Evolutionary conservation across 2,329 filamentous ascomycete species (phyloP).

Genomic region (Rosellinia necatrix): DNA sequence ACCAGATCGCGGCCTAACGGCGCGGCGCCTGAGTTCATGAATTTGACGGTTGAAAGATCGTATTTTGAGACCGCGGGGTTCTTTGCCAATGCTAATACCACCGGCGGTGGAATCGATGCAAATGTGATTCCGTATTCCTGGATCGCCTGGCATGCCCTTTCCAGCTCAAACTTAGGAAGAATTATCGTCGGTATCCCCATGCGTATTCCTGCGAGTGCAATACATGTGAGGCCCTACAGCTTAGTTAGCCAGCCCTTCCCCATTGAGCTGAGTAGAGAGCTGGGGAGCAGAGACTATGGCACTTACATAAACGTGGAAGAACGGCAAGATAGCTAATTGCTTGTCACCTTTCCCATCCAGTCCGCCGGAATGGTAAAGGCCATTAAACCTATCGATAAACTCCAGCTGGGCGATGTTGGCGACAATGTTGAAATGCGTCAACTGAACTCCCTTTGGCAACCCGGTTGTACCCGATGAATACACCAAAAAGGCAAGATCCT

Average conservation of each 20-base stretch:
- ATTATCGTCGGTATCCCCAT: conserved; percentile 69
- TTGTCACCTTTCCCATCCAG: conserved; percentile 68
- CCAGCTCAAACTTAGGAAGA: conserved; percentile 81
- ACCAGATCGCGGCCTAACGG: conserved; percentile 83
- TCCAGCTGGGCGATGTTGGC: conserved; percentile 68
- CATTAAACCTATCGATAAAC: conserved; percentile 57
- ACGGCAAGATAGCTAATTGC: conserved; percentile 79
- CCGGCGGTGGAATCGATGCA: conserved; percentile 81
- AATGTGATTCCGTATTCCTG: conserved; percentile 78
- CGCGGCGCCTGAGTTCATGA: conserved; percentile 87
- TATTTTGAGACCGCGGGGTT: conserved; percentile 79
- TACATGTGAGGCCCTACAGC: conserved; percentile 65
- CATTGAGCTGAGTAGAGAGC: not conserved
- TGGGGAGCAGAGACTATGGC: too few species aligned
- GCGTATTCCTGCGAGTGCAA: conserved; percentile 71
- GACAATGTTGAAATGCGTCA: conserved; percentile 82
- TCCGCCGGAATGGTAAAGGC: conserved; percentile 60
- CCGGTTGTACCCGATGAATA: conserved; percentile 92
- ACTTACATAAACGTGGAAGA: conserved; percentile 87
- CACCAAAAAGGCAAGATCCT: conserved; percentile 81
- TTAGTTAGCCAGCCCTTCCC: not conserved
- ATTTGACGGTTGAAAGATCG: conserved; percentile 76
- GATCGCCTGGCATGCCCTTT: conserved; percentile 76
- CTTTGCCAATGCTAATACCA: conserved; percentile 81
- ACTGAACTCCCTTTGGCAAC: conserved; percentile 86